phyloP scores from a whole-genome alignment of 257 asterid species.

The Solanum chmielewskii region DNA sequence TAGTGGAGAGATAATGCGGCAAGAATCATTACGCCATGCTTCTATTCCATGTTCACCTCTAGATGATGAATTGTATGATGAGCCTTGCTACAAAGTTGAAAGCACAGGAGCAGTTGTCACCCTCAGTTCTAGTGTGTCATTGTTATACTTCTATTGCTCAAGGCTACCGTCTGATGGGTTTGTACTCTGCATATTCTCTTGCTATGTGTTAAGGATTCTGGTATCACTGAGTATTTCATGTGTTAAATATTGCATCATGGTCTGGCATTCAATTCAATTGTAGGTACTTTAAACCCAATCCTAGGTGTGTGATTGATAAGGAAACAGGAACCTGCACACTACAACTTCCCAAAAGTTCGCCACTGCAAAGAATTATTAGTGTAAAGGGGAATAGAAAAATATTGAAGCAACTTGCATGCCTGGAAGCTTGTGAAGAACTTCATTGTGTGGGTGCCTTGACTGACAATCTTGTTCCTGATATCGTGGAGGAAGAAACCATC shows the following conservation, averaged over 20 bases:
- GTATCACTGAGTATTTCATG: neutral
- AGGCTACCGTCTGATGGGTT: conserved; percentile 84
- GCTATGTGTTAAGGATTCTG: neutral
- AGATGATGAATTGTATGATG: conserved; percentile 19
- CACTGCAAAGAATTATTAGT: conserved; percentile 18
- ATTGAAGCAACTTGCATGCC: conserved; percentile 63
- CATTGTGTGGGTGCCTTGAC: conserved; percentile 63
- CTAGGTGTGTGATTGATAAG: conserved; percentile 35
- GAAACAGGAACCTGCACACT: conserved; percentile 38
- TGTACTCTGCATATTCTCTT: conserved; percentile 1
- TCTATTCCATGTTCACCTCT: conserved; percentile 57
- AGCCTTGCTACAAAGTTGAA: conserved; percentile 46
- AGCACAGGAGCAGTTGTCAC: conserved; percentile 62
- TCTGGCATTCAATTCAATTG: neutral
- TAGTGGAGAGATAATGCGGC: conserved; percentile 63
- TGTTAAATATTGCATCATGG: neutral
- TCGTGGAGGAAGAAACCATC: conserved; percentile 46
- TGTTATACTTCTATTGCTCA: conserved; percentile 70
- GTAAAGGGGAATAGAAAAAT: conserved; percentile 30
- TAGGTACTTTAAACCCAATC: conserved; percentile 78
- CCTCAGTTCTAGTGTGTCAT: conserved; percentile 49
- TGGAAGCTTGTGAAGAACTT: conserved; percentile 80
- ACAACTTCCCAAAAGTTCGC: conserved; percentile 65
- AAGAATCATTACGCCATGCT: conserved; percentile 49
- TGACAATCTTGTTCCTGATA: conserved; percentile 68